Base-by-base conservation (phyloP, 495 filamentous ascomycete species). In the Friedmanniomyces simplex region DNA sequence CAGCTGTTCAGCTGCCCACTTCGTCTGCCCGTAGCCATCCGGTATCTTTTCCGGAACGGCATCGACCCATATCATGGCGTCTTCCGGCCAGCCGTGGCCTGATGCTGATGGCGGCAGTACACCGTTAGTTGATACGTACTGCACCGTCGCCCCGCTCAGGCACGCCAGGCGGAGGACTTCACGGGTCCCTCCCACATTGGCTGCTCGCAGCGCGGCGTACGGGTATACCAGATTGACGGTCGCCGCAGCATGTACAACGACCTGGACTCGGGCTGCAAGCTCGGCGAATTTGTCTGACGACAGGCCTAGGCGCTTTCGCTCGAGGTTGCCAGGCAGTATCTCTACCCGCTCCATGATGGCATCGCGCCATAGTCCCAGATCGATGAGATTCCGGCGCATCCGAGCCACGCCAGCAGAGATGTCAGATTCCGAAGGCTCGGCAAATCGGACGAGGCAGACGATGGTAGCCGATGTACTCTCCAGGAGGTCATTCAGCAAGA, bases 211-310 rank as follows among this genome's bases (percentile, higher is more conserved):
- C 18, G 83, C 80, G 0, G 82, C 76, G 72, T 96, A 96, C 7
- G 81, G 80, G 62, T 84, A 78, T 22, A 96, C 81, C 88, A 91
- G 96, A 66, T 96, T 84, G 18, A 67, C 65, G 7, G 30, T 75
- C 2, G 91, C 91, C 41, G 89, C 91, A 63, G 96, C 96, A 73
- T 96, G 91, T 51, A 97, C 86, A 14, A 96, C 76, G 0, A 89
- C 74, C 65, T 95, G 87, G 0, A 86, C 84, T 48, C 80, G 74
- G 12, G 83, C 73, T 70, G 78, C 80, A 6, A 85, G 71, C 22
- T 82, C 74, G 14, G 79, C 73, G 54, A 82, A 87, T 10, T 67
- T 70, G 14, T 81, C 77, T 0, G 74, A 76, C 0, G 72, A 70
- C 45, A 86, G 74, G 24, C 82, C 83, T 54, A 86, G 75, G 1